Evolutionary conservation across 1,139 yeast genomes (phyloP).

Genomic region (Yamadazyma spencermartinsiae): DNA sequence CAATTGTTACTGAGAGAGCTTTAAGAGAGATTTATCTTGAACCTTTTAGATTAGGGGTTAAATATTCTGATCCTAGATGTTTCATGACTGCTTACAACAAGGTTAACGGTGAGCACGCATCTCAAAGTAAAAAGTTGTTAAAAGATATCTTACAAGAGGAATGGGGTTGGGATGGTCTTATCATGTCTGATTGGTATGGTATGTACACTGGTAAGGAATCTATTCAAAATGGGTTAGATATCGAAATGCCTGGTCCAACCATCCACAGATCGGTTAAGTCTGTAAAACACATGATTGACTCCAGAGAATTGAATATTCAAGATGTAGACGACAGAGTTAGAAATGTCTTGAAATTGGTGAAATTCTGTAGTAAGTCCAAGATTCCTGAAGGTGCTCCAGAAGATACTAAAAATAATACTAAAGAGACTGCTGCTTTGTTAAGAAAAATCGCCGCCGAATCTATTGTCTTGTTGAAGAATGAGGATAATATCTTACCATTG

Average conservation of each 20-base stretch:
- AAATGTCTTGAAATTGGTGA: conserved; percentile 46
- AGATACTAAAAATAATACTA: conserved; percentile 31
- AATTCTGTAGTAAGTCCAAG: conserved; percentile 33
- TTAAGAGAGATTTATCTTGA: conserved; percentile 60
- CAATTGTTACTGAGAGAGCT: conserved; percentile 55
- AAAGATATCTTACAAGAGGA: conserved; percentile 38
- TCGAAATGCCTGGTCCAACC: conserved; percentile 68
- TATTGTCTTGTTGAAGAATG: conserved; percentile 55
- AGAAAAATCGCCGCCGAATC: conserved; percentile 52
- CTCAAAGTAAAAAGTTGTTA: conserved; percentile 45
- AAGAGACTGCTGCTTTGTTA: conserved; percentile 42
- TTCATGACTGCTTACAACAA: conserved; percentile 63
- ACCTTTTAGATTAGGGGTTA: conserved; percentile 61
- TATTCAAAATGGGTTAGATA: conserved; percentile 53
- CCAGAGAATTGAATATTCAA: conserved; percentile 31
- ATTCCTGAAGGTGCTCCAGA: conserved; percentile 39
- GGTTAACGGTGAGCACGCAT: conserved; percentile 56
- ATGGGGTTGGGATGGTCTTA: conserved; percentile 48
- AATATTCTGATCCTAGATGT: conserved; percentile 34
- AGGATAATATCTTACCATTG: conserved; percentile 43
- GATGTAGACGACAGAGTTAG: conserved; percentile 48
- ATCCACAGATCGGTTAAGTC: conserved; percentile 40
- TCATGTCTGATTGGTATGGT: conserved; percentile 68
- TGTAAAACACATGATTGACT: conserved; percentile 29
- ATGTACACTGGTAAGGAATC: conserved; percentile 48